A percentile compares a stretch with the other conserved stretches of the same genome.
phyloP scores from a whole-genome alignment of 1,139 yeast genomes.

The Geotrichum fermentans region DNA sequence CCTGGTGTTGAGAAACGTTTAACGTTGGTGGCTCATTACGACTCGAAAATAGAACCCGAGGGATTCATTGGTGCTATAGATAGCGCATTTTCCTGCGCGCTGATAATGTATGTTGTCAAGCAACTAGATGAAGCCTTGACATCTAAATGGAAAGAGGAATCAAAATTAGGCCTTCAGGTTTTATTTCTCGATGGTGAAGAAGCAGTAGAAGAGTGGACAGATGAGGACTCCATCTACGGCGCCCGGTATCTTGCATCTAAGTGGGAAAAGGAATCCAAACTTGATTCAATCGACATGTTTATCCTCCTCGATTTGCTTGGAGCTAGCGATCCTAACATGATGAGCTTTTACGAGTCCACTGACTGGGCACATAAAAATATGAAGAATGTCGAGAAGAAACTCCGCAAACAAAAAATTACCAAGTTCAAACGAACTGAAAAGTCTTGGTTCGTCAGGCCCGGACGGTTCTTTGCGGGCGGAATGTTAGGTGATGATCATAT shows the following conservation, averaged over 20 bases:
- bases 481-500: slow-evolving; percentile 51
- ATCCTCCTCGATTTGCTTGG: slow-evolving; percentile 52
- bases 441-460: slow-evolving; percentile 18
- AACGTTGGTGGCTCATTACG: slow-evolving; percentile 53
- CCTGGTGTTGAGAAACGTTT: slow-evolving; percentile 35
- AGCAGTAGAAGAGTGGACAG: slow-evolving; percentile 49
- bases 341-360: slow-evolving; percentile 46
- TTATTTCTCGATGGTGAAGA: slow-evolving; percentile 60
- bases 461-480: slow-evolving; percentile 29
- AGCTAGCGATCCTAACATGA: slow-evolving; percentile 37
- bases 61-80: slow-evolving; percentile 59
- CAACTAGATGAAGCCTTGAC: slow-evolving; percentile 34
- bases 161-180: slow-evolving; percentile 43
- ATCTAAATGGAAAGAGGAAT: slow-evolving; percentile 27
- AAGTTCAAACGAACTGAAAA: slow-evolving; percentile 6
- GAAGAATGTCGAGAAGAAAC: slow-evolving; percentile 28
- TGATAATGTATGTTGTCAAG: slow-evolving; percentile 45
- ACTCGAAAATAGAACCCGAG: slow-evolving; percentile 45
- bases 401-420: slow-evolving; percentile 18
- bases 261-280: slow-evolving; percentile 36
- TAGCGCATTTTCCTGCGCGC: slow-evolving; percentile 54
- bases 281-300: slow-evolving; percentile 41
- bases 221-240: slow-evolving; percentile 51
- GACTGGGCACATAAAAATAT: slow-evolving; percentile 41
- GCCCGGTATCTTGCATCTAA: slow-evolving; percentile 46